phyloP scores from a whole-genome alignment of 2,329 filamentous ascomycete species.

The Cladosporium sp. region DNA sequence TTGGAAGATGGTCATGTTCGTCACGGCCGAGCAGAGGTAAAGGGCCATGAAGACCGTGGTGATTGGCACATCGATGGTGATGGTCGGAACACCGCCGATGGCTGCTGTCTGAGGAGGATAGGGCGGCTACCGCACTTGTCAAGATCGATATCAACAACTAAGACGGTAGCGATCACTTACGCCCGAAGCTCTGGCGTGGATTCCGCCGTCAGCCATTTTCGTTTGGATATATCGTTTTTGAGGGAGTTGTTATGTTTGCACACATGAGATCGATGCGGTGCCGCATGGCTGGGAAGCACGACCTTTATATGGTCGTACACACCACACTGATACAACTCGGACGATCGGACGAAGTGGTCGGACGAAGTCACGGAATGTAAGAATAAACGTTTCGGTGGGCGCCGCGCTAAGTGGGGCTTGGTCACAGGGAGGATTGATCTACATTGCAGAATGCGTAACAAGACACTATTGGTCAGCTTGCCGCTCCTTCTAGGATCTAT shows the following conservation, averaged over 20 bases:
- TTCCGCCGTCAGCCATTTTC: background rate
- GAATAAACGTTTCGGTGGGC: background rate
- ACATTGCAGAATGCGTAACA: too few species aligned
- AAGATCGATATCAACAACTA: background rate
- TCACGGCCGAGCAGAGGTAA: slow-evolving; percentile 36
- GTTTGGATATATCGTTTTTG: too few species aligned
- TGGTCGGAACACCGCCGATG: slow-evolving; percentile 36
- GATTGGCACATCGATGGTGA: slow-evolving; percentile 38
- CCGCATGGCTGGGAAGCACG: too few species aligned
- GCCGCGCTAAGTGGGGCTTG: background rate
- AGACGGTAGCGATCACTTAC: slow-evolving; percentile 12
- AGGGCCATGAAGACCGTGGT: slow-evolving; percentile 39
- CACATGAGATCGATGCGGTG: too few species aligned
- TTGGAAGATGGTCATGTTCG: slow-evolving; percentile 41
- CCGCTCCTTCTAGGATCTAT: too few species aligned
- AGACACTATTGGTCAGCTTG: too few species aligned
- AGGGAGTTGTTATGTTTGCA: background rate
- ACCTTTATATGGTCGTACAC: too few species aligned
- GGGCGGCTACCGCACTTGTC: slow-evolving; percentile 22
- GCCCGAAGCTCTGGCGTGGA: slow-evolving; percentile 10
- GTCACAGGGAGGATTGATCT: background rate
- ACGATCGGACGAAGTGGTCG: background rate
- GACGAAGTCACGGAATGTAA: background rate
- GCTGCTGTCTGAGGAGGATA: slow-evolving; percentile 25
- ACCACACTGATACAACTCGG: too few species aligned